Evolutionary conservation across 352 stramenopile species (phyloP).

Genomic region (Elongisporangium prolatum): DNA sequence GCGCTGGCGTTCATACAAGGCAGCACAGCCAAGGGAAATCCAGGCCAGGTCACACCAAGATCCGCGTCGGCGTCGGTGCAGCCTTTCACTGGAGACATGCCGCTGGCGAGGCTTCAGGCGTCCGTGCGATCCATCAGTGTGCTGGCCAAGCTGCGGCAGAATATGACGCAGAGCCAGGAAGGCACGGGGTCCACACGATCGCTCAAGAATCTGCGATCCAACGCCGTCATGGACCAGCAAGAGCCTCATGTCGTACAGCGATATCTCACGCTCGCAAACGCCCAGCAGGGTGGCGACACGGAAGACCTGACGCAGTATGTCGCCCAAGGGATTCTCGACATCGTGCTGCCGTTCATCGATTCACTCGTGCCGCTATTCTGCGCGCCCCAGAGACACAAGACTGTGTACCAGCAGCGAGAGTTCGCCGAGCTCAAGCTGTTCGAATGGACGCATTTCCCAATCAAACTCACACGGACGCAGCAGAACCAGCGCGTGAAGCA

Average conservation of each 20-base stretch:
- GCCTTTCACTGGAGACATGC: background rate
- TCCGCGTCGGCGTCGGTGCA: conserved; percentile 1
- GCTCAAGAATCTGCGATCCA: conserved; percentile 18
- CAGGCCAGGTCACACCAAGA: background rate
- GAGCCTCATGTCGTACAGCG: conserved; percentile 32
- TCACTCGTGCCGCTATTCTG: background rate
- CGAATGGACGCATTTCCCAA: background rate
- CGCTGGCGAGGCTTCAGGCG: background rate
- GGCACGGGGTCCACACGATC: conserved; percentile 8
- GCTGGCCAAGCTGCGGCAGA: background rate
- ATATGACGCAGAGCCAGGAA: conserved; percentile 3
- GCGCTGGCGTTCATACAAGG: background rate
- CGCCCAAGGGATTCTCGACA: background rate
- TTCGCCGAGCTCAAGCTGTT: background rate
- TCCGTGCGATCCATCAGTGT: conserved; percentile 1
- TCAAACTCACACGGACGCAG: background rate
- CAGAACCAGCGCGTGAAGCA: background rate
- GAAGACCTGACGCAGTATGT: background rate
- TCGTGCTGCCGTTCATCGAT: background rate
- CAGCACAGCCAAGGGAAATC: no score
- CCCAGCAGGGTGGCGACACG: background rate
- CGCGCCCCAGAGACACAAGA: background rate
- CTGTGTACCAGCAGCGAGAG: background rate
- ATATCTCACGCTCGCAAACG: background rate
- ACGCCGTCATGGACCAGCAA: conserved; percentile 33